Percentiles rank a stretch among this genome's conserved stretches.
phyloP scores from a whole-genome alignment of 805 yeast genomes.

The Ogataea parapolymorpha region DNA sequence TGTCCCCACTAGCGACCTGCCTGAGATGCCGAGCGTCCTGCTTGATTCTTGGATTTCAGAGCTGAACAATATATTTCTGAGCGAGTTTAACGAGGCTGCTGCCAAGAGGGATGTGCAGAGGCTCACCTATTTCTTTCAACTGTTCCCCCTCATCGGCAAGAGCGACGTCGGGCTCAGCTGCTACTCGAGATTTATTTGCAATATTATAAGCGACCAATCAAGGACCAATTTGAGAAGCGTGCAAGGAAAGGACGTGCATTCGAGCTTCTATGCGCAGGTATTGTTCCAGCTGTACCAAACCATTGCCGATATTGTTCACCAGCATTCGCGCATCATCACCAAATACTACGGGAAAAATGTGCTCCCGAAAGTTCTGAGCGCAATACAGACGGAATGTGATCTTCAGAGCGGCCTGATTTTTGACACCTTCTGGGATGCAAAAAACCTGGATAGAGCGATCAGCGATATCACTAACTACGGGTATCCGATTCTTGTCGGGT shows the following conservation, averaged over 20 bases:
- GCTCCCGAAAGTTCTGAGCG: conserved; percentile 63
- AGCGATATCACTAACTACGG: conserved; percentile 55
- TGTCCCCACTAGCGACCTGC: conserved; percentile 84
- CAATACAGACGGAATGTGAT: conserved; percentile 84
- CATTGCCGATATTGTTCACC: conserved; percentile 78
- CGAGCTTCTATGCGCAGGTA: conserved; percentile 58
- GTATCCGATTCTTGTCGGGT: conserved; percentile 43
- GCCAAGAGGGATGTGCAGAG: conserved; percentile 57
- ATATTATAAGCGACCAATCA: conserved; percentile 76
- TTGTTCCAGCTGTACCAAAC: conserved; percentile 73
- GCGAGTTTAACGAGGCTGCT: conserved; percentile 72
- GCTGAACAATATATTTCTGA: conserved; percentile 53
- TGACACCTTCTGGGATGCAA: conserved; percentile 79
- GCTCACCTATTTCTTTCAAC: conserved; percentile 74
- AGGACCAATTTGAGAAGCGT: conserved; percentile 56
- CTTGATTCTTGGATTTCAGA: conserved; percentile 57
- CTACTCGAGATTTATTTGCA: conserved; percentile 83
- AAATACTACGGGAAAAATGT: conserved; percentile 66
- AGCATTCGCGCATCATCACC: conserved; percentile 77
- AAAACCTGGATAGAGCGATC: conserved; percentile 53
- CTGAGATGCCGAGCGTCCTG: conserved; percentile 66
- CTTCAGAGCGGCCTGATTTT: conserved; percentile 86
- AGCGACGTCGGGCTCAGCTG: conserved; percentile 68
- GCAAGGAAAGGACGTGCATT: conserved; percentile 35
- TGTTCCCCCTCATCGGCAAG: conserved; percentile 83